Conservation (phyloP, 139 green algal genomes). For the Chlorella sp. region DNA sequence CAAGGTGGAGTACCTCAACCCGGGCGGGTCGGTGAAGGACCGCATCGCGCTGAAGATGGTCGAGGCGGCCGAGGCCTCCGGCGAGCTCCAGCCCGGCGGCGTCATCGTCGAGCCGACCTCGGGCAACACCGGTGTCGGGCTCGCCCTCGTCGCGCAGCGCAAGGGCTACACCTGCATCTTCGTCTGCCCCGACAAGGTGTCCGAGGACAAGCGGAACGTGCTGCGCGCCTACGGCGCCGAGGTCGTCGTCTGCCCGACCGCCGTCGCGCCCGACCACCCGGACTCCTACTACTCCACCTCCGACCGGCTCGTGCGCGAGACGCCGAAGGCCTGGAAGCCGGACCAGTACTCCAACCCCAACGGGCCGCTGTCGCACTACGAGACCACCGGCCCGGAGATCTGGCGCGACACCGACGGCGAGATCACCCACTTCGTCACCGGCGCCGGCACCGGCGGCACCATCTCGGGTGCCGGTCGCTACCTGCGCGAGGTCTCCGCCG, state of each 20-base stretch:
- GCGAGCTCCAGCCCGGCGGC: conserved; percentile 62
- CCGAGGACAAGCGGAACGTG: conserved; percentile 84
- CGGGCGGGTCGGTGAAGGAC: conserved; percentile 57
- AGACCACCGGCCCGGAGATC: conserved; percentile 79
- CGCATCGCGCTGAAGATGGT: conserved; percentile 67
- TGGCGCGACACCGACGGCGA: conserved; percentile 77
- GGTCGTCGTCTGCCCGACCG: conserved; percentile 71
- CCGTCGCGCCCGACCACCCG: too few species aligned
- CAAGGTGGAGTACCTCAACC: not conserved
- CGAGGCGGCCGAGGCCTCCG: conserved; percentile 46
- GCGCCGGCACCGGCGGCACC: conserved; percentile 94
- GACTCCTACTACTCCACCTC: too few species aligned
- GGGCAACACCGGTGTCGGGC: conserved; percentile 89
- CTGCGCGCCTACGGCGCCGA: conserved; percentile 60
- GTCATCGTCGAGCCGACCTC: conserved; percentile 79
- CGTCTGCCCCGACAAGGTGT: conserved; percentile 97
- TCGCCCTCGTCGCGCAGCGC: conserved; percentile 89
- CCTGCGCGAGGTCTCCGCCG: too few species aligned
- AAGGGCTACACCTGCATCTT: too few species aligned
- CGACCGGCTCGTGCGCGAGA: too few species aligned
- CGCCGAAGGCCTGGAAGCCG: too few species aligned
- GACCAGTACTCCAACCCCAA: too few species aligned
- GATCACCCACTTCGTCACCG: conserved; percentile 42
- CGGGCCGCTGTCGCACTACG: too few species aligned
- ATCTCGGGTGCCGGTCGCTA: conserved; percentile 88